Percentiles rank a stretch among this genome's conserved stretches.
phyloP scores from a whole-genome alignment of 2,329 filamentous ascomycete genomes.

The Penicillium sclerotigenum region DNA sequence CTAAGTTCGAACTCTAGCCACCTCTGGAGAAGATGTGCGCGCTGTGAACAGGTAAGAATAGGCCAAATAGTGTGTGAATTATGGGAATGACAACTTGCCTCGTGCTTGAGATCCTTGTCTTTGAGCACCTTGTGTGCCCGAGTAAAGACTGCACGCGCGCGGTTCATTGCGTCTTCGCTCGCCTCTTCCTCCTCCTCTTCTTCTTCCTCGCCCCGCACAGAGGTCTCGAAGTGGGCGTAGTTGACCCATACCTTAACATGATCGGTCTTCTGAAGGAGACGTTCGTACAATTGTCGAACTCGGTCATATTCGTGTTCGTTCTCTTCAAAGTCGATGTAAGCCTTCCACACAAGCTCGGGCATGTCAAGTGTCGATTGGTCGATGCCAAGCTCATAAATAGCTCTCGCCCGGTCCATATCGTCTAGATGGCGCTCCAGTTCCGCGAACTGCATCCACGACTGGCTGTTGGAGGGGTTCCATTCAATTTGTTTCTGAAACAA shows the following conservation, averaged over 20 bases:
- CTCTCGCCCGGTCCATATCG: slow-evolving; percentile 80
- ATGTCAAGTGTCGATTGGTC: slow-evolving; percentile 83
- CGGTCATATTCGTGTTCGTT: slow-evolving; percentile 87
- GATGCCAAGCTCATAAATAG: slow-evolving; percentile 89
- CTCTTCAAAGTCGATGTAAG: slow-evolving; percentile 98
- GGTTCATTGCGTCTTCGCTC: slow-evolving; percentile 76
- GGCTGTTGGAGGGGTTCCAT: slow-evolving; percentile 84
- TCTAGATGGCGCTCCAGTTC: slow-evolving; percentile 89
- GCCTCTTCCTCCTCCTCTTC: slow-evolving; percentile 55
- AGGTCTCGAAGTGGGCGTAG: slow-evolving; percentile 97
- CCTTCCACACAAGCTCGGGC: slow-evolving; percentile 96
- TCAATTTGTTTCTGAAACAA: slow-evolving; percentile 93
- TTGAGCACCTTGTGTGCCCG: slow-evolving; percentile 84
- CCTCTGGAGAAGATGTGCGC: slow-evolving; percentile 84
- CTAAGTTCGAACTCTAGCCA: slow-evolving; percentile 91
- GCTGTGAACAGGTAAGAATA: slow-evolving; percentile 45
- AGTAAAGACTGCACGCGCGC: slow-evolving; percentile 79
- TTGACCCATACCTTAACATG: slow-evolving; percentile 99
- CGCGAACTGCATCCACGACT: slow-evolving; percentile 95
- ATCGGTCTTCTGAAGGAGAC: slow-evolving; percentile 88
- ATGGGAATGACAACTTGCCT: slow-evolving; percentile 48
- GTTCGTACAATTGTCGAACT: slow-evolving; percentile 79
- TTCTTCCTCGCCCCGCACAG: slow-evolving; percentile 72
- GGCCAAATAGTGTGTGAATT: background rate
- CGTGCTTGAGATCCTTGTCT: slow-evolving; percentile 85